These are phyloP conservation scores for Stentor coeruleus DNA, from an alignment of 73 alveolate species.

Conservation along the genomic window DNA sequence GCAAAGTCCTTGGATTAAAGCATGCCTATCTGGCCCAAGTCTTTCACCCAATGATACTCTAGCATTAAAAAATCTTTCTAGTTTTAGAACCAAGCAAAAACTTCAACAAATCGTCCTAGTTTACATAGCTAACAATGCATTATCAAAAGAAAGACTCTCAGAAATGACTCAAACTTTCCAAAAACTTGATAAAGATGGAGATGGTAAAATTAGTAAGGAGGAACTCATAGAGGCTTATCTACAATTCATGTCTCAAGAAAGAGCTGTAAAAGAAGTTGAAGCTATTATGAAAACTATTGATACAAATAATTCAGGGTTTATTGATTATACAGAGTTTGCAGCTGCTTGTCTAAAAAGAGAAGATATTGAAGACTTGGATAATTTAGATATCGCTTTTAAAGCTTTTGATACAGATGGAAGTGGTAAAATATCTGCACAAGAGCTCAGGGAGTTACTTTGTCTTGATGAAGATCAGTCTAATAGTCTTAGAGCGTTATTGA, in stretches of 20 bases:
- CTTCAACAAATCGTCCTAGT: slow-evolving; percentile 78
- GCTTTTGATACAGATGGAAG: slow-evolving; percentile 32
- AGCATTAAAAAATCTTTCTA: slow-evolving; percentile 57
- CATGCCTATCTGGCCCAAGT: neutral
- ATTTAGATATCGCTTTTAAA: slow-evolving; percentile 30
- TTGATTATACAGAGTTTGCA: slow-evolving; percentile 41
- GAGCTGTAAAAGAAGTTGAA: slow-evolving; percentile 35
- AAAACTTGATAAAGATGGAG: neutral
- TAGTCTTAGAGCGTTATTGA: too few species aligned
- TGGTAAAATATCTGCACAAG: slow-evolving; percentile 42
- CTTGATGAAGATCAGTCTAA: too few species aligned
- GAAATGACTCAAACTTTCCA: slow-evolving; percentile 66
- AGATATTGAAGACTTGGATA: slow-evolving; percentile 23
- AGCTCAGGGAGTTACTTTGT: slow-evolving; percentile 35
- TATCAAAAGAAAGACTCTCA: slow-evolving; percentile 68
- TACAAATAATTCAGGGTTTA: slow-evolving; percentile 33
- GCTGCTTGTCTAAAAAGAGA: slow-evolving; percentile 27
- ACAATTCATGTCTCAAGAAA: neutral
- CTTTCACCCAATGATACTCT: slow-evolving; percentile 32
- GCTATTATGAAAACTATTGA: slow-evolving; percentile 32
- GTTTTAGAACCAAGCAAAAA: slow-evolving; percentile 74
- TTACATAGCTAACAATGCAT: slow-evolving; percentile 75
- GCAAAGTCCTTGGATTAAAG: slow-evolving; percentile 40
- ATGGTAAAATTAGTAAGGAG: neutral
- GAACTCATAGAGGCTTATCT: neutral